A percentile compares a stretch with the other conserved stretches of the same genome.
Evolutionary conservation across 2,329 filamentous ascomycete species (phyloP).

Genomic region (Diaporthe sp.): DNA sequence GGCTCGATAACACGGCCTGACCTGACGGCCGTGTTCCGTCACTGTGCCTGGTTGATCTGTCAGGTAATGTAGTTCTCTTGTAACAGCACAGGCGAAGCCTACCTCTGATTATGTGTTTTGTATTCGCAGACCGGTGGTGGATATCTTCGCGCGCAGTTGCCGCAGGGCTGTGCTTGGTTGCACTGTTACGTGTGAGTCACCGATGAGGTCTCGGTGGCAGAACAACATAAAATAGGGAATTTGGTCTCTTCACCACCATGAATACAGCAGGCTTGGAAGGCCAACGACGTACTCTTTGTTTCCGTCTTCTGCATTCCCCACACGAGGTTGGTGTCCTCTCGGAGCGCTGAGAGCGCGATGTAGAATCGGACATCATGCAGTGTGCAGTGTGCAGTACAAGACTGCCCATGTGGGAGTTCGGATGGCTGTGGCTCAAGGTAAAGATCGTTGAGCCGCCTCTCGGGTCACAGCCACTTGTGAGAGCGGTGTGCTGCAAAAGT

Average conservation of each 20-base stretch:
- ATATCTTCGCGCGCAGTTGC: conserved; percentile 63
- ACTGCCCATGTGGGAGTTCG: background rate
- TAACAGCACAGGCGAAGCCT: conserved; percentile 17
- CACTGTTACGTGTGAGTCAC: conserved; percentile 50
- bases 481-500: background rate
- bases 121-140: conserved; percentile 64
- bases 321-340: conserved; percentile 56
- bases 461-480: background rate
- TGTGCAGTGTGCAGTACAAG: background rate
- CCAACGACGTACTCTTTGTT: conserved; percentile 57
- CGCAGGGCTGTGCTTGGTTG: conserved; percentile 64
- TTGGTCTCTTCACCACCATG: background rate
- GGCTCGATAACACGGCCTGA: background rate
- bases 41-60: conserved; percentile 8
- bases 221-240: background rate
- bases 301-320: conserved; percentile 61
- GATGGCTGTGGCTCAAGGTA: background rate
- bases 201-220: background rate
- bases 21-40: conserved; percentile 4
- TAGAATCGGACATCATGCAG: conserved; percentile 46
- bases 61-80: background rate
- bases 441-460: background rate
- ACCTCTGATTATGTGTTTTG: conserved; percentile 41
- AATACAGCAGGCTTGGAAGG: too few relatives aligned
- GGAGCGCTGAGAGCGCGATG: conserved; percentile 45